Evolutionary conservation across 768 basidiomycete species (phyloP), one percentile per base, ranked within the genome.

Genomic region (Kondoa malvinella): DNA sequence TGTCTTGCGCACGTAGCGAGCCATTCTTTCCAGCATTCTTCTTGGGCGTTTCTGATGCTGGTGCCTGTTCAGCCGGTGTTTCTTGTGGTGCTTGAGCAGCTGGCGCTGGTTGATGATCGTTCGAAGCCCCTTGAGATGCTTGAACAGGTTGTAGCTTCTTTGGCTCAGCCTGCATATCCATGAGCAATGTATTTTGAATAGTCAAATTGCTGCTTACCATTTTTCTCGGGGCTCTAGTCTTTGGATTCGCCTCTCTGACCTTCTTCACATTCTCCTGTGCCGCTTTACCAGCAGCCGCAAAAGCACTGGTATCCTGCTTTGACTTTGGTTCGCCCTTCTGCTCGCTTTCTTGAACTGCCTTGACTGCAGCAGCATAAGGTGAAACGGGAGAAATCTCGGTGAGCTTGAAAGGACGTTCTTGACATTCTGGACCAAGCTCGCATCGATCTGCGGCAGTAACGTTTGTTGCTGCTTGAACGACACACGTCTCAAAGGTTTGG

Each of bases 311-410:
- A 8, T 21, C 21, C 21, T 50, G 40, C 40, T 50, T 50, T 50
- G 21, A 21, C 21, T 50, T 50, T 50, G 40, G 12, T 21, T 50
- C 12, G 21, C 8, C 21, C 40, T 50, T 50, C 12, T 50, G 40
- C 40, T 50, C 21, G 8, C 40, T 50, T 50, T 21, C n/a, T n/a
- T n/a, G n/a, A n/a, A 21, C 40, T 8, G 40, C 40, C 40, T 8
- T n/a, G n/a, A 63, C 61, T 16, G 61, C 30, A 14, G 27, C 61
- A 3, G 61, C 61, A 34, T 63, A 63, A 33, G 61, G 61, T 3
- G 61, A 63, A 33, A 34, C 31, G n/a, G 61, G 27, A 17, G 3
- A 14, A 29, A 63, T n/a, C 12, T 8, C 3, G n/a, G 61, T 33
- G 29, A 32, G 16, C 8, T 27, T 4, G 30, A 63, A 63, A 17